Evolutionary conservation across 2,329 filamentous ascomycete genomes (phyloP).

Genomic region (Cadophora sp.): DNA sequence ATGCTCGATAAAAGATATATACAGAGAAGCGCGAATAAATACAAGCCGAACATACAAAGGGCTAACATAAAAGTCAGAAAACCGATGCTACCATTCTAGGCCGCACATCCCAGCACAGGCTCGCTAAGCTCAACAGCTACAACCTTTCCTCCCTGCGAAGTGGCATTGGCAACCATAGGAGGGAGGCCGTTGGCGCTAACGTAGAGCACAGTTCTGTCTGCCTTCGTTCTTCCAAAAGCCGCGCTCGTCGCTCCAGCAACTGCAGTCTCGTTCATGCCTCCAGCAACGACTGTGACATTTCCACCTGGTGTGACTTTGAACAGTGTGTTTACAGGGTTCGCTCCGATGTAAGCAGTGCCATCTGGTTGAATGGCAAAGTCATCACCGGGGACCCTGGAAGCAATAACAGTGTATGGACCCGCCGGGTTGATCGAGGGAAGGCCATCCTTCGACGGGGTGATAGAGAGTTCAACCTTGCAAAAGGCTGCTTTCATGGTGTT

Average conservation of each 20-base stretch:
- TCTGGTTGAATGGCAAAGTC: not conserved
- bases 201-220: not conserved
- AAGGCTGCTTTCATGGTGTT: not conserved
- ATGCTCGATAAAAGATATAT: not conserved
- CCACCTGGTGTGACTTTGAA: conserved; percentile 1
- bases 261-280: not conserved
- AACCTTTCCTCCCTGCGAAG: not conserved
- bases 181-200: conserved; percentile 7
- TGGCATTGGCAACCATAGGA: conserved; percentile 3
- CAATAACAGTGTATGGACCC: not conserved
- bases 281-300: not conserved
- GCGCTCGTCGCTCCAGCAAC: not conserved
- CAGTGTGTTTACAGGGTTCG: conserved; percentile 7
- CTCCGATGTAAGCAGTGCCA: conserved; percentile 9
- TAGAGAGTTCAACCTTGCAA: not conserved
- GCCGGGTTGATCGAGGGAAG: not conserved
- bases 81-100: no score
- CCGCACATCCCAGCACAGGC: no score
- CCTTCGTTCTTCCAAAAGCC: conserved; percentile 3
- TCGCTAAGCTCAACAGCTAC: not conserved
- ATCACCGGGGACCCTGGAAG: not conserved
- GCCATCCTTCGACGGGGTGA: not conserved
- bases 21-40: not conserved
- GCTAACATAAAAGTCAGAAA: no score
- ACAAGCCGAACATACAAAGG: not conserved